A percentile compares a stretch with the other conserved stretches of the same genome.
These are phyloP conservation scores for Microstegium vimineum DNA, from an alignment of 176 grass and related monocot genomes.

Conservation along the genomic window DNA sequence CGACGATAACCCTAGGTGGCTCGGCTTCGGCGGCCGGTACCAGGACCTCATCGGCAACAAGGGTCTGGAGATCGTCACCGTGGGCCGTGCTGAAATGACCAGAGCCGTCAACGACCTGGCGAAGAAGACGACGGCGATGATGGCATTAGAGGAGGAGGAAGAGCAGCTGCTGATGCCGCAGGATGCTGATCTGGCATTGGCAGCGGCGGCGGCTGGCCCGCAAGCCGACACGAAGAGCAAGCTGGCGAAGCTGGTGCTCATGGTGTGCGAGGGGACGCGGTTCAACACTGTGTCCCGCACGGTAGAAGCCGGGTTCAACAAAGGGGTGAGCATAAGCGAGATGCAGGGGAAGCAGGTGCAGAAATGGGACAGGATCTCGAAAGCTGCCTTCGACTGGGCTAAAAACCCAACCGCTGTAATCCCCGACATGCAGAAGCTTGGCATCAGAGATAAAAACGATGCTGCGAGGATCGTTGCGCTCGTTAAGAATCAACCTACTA, in stretches of 20 bases:
- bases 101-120: background rate
- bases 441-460: background rate
- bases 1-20: background rate
- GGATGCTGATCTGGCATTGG: background rate
- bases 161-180: background rate
- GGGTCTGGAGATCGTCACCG: background rate
- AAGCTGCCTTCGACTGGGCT: background rate
- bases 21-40: slow-evolving; percentile 19
- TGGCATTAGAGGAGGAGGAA: background rate
- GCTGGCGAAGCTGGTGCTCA: background rate
- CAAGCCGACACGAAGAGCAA: background rate
- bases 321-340: background rate
- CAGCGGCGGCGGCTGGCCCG: background rate
- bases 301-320: background rate
- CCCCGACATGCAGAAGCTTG: background rate
- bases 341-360: slow-evolving; percentile 5
- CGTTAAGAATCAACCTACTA: background rate
- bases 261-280: background rate
- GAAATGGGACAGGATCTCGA: slow-evolving; percentile 6
- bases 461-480: background rate
- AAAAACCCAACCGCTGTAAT: background rate
- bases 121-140: background rate
- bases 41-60: slow-evolving; percentile 6
- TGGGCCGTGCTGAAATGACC: background rate
- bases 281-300: background rate